These are phyloP conservation scores for Cyclotella cryptica DNA, from an alignment of 108 stramenopile genomes.

Conservation along the genomic window DNA sequence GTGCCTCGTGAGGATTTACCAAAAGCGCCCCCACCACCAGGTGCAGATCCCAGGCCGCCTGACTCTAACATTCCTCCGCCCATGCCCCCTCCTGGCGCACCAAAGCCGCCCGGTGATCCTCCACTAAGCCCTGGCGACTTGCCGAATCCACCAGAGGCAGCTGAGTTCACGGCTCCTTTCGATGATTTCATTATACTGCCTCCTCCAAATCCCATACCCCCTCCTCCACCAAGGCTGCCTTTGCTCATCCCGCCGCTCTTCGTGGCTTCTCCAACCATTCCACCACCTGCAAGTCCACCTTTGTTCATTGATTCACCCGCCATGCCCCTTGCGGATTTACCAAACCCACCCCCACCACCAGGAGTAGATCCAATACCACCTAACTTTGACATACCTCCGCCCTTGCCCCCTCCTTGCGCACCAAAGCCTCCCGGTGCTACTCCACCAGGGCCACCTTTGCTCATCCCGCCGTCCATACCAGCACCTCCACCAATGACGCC, in stretches of 20 bases:
- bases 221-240: neutral
- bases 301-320: neutral
- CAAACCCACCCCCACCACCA: slow-evolving; percentile 2
- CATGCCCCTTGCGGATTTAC: neutral
- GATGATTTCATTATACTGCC: neutral
- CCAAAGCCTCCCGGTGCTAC: neutral
- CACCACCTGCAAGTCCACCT: neutral
- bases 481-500: neutral
- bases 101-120: neutral
- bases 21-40: too few relatives aligned
- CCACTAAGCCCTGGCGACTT: neutral
- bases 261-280: neutral
- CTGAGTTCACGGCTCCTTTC: neutral
- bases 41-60: too few relatives aligned
- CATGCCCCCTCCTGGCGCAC: too few relatives aligned
- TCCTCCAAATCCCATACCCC: neutral
- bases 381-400: too few relatives aligned
- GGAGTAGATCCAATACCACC: too few relatives aligned
- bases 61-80: too few relatives aligned
- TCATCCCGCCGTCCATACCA: neutral
- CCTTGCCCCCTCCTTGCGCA: neutral
- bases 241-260: neutral
- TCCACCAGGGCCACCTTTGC: neutral
- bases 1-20: too few relatives aligned
- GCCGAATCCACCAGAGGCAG: slow-evolving; percentile 1